These are phyloP conservation scores for Penicillium paxilli DNA, from an alignment of 495 filamentous ascomycete species.

Conservation along the genomic window DNA sequence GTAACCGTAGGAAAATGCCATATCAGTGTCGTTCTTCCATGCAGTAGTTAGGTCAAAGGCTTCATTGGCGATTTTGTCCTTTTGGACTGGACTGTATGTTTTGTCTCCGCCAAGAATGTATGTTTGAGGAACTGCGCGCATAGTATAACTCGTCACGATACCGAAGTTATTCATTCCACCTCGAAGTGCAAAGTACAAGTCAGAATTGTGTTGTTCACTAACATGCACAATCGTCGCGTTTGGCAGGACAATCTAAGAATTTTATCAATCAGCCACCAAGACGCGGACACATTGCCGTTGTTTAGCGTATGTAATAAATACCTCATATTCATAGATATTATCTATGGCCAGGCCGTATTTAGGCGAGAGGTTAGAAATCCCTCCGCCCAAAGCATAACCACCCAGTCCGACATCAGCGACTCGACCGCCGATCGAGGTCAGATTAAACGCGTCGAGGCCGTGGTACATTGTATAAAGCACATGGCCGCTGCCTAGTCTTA, in stretches of 20 bases:
- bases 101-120: slow-evolving; percentile 4
- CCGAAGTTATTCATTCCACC: slow-evolving; percentile 54
- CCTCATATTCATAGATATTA: slow-evolving; percentile 29
- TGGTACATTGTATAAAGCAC: slow-evolving; percentile 28
- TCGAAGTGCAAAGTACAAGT: slow-evolving; percentile 44
- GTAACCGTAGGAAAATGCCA: not conserved
- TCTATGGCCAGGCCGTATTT: slow-evolving; percentile 40
- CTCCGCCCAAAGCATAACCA: slow-evolving; percentile 37
- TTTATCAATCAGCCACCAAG: not conserved
- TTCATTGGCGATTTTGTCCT: slow-evolving; percentile 11
- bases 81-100: slow-evolving; percentile 6
- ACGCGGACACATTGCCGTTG: too few relatives aligned
- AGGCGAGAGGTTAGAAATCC: slow-evolving; percentile 36
- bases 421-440: slow-evolving; percentile 50
- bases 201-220: slow-evolving; percentile 29
- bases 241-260: slow-evolving; percentile 47
- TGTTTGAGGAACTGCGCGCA: slow-evolving; percentile 11
- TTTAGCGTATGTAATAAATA: slow-evolving; percentile 34
- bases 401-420: slow-evolving; percentile 45
- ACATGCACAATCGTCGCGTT: slow-evolving; percentile 41
- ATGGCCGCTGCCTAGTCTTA: slow-evolving; percentile 44
- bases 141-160: slow-evolving; percentile 30
- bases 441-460: slow-evolving; percentile 43
- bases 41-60: slow-evolving; percentile 11
- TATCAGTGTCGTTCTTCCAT: not conserved